Evolutionary conservation across 2,329 filamentous ascomycete species (phyloP).

Genomic region (Epichloe sylvatica): DNA sequence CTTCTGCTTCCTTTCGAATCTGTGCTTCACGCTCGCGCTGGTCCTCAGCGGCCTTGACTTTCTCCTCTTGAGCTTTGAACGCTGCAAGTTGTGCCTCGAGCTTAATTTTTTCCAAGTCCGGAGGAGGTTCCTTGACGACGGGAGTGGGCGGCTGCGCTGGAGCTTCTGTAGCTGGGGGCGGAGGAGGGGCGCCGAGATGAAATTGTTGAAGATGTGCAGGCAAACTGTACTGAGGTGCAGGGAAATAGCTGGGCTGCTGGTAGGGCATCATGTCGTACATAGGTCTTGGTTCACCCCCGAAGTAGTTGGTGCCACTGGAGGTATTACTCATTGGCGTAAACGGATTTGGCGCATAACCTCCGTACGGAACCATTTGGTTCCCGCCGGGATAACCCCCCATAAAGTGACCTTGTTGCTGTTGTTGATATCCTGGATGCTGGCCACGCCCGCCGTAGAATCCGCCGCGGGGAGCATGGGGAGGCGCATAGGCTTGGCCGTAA

Average conservation of each 20-base stretch:
- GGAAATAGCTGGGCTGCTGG: constrained; percentile 16
- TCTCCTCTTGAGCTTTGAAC: constrained; percentile 32
- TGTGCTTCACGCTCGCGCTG: constrained; percentile 30
- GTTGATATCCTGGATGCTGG: constrained; percentile 27
- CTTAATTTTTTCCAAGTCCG: constrained; percentile 43
- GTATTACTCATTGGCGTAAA: constrained; percentile 29
- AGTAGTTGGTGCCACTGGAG: constrained; percentile 27
- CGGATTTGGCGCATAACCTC: constrained; percentile 25
- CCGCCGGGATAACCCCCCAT: constrained; percentile 24
- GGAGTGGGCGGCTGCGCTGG: constrained; percentile 19
- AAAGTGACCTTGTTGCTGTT: constrained; percentile 33
- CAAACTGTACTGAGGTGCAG: constrained; percentile 6
- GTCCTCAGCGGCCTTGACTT: constrained; percentile 30
- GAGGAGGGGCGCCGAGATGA: constrained; percentile 23
- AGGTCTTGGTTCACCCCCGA: constrained; percentile 23
- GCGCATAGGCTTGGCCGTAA: constrained; percentile 11
- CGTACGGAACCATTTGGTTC: constrained; percentile 36
- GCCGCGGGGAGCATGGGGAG: constrained; percentile 13
- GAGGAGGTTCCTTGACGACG: constrained; percentile 26
- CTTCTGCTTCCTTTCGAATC: constrained; percentile 33
- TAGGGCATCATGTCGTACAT: constrained; percentile 41
- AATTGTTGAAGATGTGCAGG: constrained; percentile 23
- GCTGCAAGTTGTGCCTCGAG: constrained; percentile 45
- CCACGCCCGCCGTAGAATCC: constrained; percentile 14
- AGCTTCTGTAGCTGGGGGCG: constrained; percentile 27